A percentile compares a stretch with the other conserved stretches of the same genome.
Conservation (phyloP, 257 asterid genomes). For the Ballota nigra region DNA sequence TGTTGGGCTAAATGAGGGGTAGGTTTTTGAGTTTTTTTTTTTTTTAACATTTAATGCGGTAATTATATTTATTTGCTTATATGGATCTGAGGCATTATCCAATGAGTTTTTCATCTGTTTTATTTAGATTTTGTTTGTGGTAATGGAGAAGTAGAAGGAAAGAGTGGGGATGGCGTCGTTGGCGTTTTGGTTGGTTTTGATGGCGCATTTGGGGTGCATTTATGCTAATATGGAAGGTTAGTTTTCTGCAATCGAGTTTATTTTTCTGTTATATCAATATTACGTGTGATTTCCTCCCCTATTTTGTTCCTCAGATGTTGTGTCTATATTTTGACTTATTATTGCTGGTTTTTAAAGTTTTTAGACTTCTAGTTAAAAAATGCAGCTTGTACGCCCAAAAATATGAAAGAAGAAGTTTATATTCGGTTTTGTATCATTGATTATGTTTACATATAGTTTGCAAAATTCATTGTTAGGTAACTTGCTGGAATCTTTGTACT, state of each 20-base stretch:
- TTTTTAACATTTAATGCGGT: constrained; percentile 19
- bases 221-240: constrained; percentile 92
- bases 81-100: constrained; percentile 63
- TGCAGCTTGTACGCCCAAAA: background rate
- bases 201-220: constrained; percentile 44
- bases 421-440: background rate
- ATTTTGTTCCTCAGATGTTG: constrained; percentile 6
- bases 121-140: constrained; percentile 25
- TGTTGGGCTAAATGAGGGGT: constrained; percentile 38
- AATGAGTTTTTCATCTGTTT: constrained; percentile 17
- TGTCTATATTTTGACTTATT: constrained; percentile 10
- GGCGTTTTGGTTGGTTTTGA: constrained; percentile 55
- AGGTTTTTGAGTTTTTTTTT: constrained; percentile 20
- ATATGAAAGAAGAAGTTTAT: background rate
- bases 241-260: constrained; percentile 11
- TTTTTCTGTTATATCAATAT: background rate
- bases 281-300: background rate
- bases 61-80: constrained; percentile 23
- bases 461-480: background rate
- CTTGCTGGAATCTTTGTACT: background rate
- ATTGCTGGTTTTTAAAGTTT: constrained; percentile 8
- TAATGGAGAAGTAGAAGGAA: constrained; percentile 46
- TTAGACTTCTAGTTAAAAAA: constrained; percentile 11
- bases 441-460: constrained; percentile 1
- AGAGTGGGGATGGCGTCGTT: constrained; percentile 39